Conservation (phyloP, 1,284 basidiomycete species). For the Vanrija sp. region DNA sequence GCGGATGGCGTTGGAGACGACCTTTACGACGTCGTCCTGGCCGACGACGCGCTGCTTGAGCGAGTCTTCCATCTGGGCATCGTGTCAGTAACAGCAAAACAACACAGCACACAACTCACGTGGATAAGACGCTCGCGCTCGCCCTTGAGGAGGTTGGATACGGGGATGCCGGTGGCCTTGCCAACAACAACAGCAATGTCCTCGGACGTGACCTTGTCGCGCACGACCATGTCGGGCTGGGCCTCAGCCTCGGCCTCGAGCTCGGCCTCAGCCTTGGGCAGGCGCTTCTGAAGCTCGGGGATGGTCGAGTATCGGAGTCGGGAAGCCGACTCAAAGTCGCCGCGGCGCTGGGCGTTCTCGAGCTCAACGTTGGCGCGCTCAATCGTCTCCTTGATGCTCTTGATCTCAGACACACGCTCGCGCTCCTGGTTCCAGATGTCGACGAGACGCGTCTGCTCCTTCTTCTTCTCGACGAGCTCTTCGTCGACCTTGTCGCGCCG, state of each 20-base stretch:
- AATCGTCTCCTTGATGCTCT: constrained; percentile 68
- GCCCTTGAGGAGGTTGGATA: constrained; percentile 80
- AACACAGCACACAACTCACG: constrained; percentile 46
- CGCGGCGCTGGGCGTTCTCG: constrained; percentile 80
- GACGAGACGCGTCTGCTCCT: constrained; percentile 63
- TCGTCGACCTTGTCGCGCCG: constrained; percentile 59
- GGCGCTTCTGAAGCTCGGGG: constrained; percentile 69
- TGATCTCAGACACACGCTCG: constrained; percentile 68
- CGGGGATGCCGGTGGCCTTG: constrained; percentile 87
- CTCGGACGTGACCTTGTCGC: constrained; percentile 80
- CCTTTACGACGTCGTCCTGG: constrained; percentile 75
- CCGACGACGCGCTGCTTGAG: constrained; percentile 75
- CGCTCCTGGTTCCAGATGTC: constrained; percentile 75
- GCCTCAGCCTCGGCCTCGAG: constrained; percentile 54
- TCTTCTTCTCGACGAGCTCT: constrained; percentile 61
- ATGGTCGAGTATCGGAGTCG: constrained; percentile 77
- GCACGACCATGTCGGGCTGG: constrained; percentile 60
- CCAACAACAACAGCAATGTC: constrained; percentile 86
- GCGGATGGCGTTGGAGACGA: constrained; percentile 81
- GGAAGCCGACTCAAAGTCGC: constrained; percentile 76
- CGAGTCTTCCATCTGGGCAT: constrained; percentile 68
- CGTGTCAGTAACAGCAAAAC: neutral
- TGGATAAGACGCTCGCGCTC: constrained; percentile 87
- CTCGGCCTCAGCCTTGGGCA: constrained; percentile 60
- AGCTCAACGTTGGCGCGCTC: constrained; percentile 80